Evolutionary conservation across 192 early-diverging fungal genomes (phyloP).

Genomic region (Nowakowskiella sp.): DNA sequence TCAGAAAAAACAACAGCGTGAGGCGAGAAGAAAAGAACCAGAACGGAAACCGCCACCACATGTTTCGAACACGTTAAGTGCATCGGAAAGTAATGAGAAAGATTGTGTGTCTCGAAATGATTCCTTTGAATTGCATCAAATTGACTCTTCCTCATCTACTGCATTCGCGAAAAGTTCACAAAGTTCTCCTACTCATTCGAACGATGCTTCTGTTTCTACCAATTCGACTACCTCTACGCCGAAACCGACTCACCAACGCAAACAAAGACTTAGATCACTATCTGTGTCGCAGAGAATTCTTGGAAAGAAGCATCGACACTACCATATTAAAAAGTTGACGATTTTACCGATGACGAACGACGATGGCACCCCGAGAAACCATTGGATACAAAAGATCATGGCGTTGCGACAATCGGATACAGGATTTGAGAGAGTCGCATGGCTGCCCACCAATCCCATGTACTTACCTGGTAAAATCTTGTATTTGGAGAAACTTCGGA

Average conservation of each 20-base stretch:
- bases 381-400: conserved; percentile 1
- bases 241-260: neutral
- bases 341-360: neutral
- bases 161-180: neutral
- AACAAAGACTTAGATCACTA: neutral
- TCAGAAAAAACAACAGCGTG: conserved; percentile 1
- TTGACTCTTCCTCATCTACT: too few species aligned
- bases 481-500: conserved; percentile 31
- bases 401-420: neutral
- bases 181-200: neutral
- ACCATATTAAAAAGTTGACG: neutral
- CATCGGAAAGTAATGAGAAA: neutral
- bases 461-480: conserved; percentile 31
- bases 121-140: too few species aligned
- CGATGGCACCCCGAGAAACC: neutral
- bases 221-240: neutral
- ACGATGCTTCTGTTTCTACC: too few species aligned
- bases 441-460: conserved; percentile 4
- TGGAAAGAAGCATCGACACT: neutral
- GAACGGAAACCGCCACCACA: neutral
- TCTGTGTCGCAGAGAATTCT: neutral
- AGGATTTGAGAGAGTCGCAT: neutral
- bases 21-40: neutral
- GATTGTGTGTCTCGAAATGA: too few species aligned
- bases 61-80: neutral